These are phyloP conservation scores for Mollisia scopiformis DNA, from an alignment of 2,329 filamentous ascomycete species.

Conservation along the genomic window DNA sequence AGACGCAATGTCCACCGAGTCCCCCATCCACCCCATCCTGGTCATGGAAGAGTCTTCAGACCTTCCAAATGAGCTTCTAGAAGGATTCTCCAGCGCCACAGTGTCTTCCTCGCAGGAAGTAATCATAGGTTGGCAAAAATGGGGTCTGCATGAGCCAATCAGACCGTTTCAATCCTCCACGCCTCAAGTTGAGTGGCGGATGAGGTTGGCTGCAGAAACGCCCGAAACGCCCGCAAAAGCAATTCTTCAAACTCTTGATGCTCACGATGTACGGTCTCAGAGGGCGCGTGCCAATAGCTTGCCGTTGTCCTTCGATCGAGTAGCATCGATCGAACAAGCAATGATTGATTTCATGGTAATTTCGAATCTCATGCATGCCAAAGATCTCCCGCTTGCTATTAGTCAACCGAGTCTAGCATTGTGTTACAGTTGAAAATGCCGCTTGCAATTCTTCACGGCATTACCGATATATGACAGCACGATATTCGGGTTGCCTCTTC, in stretches of 20 bases:
- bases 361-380: not conserved
- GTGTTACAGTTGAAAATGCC: not conserved
- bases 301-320: not conserved
- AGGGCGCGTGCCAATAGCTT: not conserved
- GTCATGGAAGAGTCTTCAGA: not conserved
- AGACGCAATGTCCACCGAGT: not conserved
- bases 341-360: not conserved
- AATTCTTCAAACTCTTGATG: not conserved
- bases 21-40: not conserved
- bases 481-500: not conserved
- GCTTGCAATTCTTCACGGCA: not conserved
- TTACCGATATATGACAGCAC: not conserved
- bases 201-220: not conserved
- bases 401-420: not conserved
- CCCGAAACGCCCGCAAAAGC: not conserved
- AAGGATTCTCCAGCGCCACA: slow-evolving; percentile 6
- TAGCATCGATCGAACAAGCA: no score
- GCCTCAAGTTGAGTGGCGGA: not conserved
- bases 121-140: not conserved
- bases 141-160: not conserved
- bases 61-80: slow-evolving; percentile 6
- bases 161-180: not conserved
- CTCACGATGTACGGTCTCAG: not conserved
- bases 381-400: not conserved
- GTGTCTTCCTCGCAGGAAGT: not conserved